Evolutionary conservation across 345 rosid species (phyloP).

Genomic region (Eutrema heterophyllum): DNA sequence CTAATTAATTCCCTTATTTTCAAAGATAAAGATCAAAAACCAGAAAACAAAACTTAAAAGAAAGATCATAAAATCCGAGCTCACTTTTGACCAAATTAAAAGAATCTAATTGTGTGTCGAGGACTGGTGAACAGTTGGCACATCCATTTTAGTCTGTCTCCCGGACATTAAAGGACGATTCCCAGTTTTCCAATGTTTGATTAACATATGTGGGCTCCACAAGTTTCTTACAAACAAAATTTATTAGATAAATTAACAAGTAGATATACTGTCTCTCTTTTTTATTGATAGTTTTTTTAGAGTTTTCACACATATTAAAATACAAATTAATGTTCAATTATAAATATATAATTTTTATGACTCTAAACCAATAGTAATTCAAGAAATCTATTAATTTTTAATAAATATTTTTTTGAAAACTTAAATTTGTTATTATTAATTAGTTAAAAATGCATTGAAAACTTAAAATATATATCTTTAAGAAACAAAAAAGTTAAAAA

Average conservation of each 20-base stretch:
- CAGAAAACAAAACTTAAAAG: not conserved
- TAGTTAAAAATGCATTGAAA: too few relatives aligned
- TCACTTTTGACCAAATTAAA: constrained; percentile 13
- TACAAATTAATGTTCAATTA: too few relatives aligned
- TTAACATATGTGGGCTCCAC: constrained; percentile 13
- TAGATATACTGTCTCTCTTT: not conserved
- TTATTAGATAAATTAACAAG: not conserved
- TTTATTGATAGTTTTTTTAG: too few relatives aligned
- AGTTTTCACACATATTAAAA: too few relatives aligned
- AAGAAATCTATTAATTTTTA: too few relatives aligned
- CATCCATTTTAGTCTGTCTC: constrained; percentile 5
- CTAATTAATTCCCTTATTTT: too few relatives aligned
- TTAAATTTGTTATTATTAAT: too few relatives aligned
- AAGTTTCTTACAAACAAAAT: not conserved
- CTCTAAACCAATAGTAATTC: too few relatives aligned
- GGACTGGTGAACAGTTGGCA: constrained; percentile 5
- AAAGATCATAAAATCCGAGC: not conserved
- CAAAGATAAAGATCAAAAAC: not conserved
- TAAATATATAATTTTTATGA: too few relatives aligned
- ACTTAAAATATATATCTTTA: too few relatives aligned
- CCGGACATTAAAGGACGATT: constrained; percentile 3
- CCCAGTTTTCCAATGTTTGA: not conserved
- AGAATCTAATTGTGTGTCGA: constrained; percentile 9
- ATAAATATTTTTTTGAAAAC: too few relatives aligned
- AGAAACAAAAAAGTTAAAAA: too few relatives aligned